Conservation (phyloP, 768 basidiomycete species). For the Suillus occidentalis region DNA sequence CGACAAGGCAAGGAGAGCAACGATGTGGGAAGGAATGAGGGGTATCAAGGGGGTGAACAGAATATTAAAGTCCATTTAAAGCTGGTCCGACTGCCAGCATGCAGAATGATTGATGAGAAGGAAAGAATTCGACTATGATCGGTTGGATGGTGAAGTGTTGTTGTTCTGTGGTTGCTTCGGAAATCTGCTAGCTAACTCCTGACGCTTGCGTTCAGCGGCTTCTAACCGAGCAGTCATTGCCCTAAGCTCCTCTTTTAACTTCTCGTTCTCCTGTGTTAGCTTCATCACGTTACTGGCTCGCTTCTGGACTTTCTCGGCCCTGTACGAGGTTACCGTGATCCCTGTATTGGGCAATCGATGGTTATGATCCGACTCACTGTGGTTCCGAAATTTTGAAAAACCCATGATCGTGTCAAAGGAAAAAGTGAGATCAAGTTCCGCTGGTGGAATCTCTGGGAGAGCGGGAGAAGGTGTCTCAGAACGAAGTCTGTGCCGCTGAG, state of each 20-base stretch:
- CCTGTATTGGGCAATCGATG: conserved; percentile 23
- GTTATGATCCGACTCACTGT: conserved; percentile 46
- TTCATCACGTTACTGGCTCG: conserved; percentile 77
- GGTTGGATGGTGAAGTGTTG: conserved; percentile 17
- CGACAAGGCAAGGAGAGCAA: conserved; percentile 1
- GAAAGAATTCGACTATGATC: neutral
- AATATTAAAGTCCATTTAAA: conserved; percentile 1
- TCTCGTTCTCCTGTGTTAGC: conserved; percentile 77
- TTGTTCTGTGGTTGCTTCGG: conserved; percentile 10
- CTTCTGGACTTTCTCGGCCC: conserved; percentile 51
- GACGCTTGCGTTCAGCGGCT: conserved; percentile 66
- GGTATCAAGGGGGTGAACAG: neutral
- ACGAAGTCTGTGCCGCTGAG: conserved; percentile 16
- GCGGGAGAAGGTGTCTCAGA: conserved; percentile 30
- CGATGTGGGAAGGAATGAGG: conserved; percentile 3
- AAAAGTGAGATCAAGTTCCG: conserved; percentile 45
- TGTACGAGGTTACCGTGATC: conserved; percentile 29
- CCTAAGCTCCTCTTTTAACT: conserved; percentile 70
- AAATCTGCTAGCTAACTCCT: conserved; percentile 43
- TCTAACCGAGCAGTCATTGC: conserved; percentile 75
- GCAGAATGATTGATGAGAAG: neutral
- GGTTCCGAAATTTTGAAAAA: conserved; percentile 21
- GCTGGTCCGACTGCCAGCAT: neutral
- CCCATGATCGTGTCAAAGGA: conserved; percentile 45
- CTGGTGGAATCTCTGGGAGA: conserved; percentile 53